Base-by-base conservation (phyloP, 805 yeast species). In the Candida odintsovae region DNA sequence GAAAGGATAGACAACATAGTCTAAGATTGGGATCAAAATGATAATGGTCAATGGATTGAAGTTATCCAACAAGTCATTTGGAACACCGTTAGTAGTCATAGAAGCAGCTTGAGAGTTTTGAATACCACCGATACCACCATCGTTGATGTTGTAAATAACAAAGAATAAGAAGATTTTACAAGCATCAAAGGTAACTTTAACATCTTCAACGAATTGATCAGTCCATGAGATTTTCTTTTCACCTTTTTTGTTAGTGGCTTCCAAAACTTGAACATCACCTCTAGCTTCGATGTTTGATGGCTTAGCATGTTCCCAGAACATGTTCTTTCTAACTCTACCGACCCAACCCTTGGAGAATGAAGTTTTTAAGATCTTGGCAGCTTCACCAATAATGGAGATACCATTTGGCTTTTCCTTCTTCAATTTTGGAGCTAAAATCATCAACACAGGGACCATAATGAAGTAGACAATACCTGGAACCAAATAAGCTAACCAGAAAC, bases 21-120 rank as follows among this genome's bases (percentile, higher is more conserved):
- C 87, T 63, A 74, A 73, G 52, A 85, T 69, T 46, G 95, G 95
- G 52, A 86, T 82, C 64, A 83, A 81, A n/a, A 86, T 69, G 53
- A 86, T 82, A 54, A 86, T 75, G 29, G 87, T 82, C 53, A 86
- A 68, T 21, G 94, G 83, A 63, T 86, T 84, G 54, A 86, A 76
- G 58, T 80, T 83, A 65, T 81, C 84, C 70, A 85, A 75, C 55
- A 85, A 71, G 71, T 86, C 94, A 60, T 86, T 86, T 52, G 95
- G 92, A 53, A 85, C 72, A 23, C 86, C 85, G 62, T 85, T 87
- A 43, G 76, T 69, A 55, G 82, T 77, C 85, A 84, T 80, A 54
- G 76, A 72, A 47, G 81, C 85, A 31, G 90, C 88, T 61, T 82
- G 88, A 3, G 57, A 53, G 23, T 49, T 53, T 35, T 51, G 50